Evolutionary conservation across 306 rosid species (phyloP).

Genomic region (Fragaria nilgerrensis): DNA sequence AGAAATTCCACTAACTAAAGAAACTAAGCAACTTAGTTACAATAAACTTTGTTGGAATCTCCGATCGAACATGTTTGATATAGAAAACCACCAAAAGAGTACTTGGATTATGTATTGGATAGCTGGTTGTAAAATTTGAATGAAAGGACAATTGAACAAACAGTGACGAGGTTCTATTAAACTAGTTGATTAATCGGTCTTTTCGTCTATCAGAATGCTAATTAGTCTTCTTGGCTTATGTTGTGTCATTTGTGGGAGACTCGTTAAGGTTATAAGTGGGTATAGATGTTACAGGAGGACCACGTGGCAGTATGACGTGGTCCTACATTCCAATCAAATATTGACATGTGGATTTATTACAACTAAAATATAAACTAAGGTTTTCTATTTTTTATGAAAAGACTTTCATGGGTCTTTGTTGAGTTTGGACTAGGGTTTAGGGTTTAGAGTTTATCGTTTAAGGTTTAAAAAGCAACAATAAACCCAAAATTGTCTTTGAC

Average conservation of each 20-base stretch:
- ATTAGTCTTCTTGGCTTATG: constrained; percentile 4
- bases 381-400: too few species aligned
- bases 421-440: too few species aligned
- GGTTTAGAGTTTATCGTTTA: too few species aligned
- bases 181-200: background rate
- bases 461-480: too few species aligned
- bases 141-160: constrained; percentile 9
- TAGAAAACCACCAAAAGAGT: constrained; percentile 10
- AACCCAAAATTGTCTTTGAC: too few species aligned
- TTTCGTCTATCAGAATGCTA: background rate
- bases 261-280: background rate
- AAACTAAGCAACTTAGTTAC: background rate
- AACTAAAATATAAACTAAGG: too few species aligned
- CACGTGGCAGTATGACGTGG: too few species aligned
- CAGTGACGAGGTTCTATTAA: background rate
- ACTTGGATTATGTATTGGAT: constrained; percentile 11
- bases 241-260: constrained; percentile 12
- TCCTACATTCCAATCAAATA: too few species aligned
- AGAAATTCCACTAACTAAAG: constrained; percentile 25
- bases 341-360: too few species aligned
- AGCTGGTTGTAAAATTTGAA: background rate
- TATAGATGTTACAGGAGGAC: too few species aligned
- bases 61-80: constrained; percentile 6
- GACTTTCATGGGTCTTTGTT: too few species aligned
- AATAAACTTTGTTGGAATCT: constrained; percentile 35